Evolutionary conservation across 1,284 basidiomycete genomes (phyloP), one percentile per base, ranked within the genome.

Genomic region (Moesziomyces sp.): DNA sequence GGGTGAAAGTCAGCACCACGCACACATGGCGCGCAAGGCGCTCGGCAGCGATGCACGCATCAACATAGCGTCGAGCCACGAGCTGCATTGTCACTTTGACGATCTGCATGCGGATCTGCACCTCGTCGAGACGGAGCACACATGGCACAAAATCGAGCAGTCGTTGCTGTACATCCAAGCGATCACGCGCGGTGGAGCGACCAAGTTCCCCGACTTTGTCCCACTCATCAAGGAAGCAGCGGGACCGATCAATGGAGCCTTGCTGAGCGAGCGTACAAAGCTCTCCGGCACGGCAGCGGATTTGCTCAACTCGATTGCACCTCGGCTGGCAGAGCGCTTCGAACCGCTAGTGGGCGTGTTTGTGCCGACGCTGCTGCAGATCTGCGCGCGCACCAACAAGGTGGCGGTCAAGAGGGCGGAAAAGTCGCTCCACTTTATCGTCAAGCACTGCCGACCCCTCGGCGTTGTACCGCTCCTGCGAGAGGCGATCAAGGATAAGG

Each of bases 341-440:
- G 79, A 82, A 5, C 75, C 85, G 5, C 83, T 87, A 16, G 83
- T 87, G 23, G 61, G 77, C 4, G 74, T 86, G 33, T 87, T 86
- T 70, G 69, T 87, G 13, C 86, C 86, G 16, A 83, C 86, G 0
- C 74, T 87, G 5, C 69, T 87, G 49, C 74, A 80, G 19, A 84
- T 87, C 38, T 85, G 87, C 51, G 85, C 85, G 1, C 76, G 86
- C 35, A 86, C 87, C 0, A 87, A 87, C 80, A 87, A 87, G 72
- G 85, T 87, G 9, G 85, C 85, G 35, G 74, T 86, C 13, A 85
- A 85, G 49, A 80, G 87, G 18, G 85, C 86, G 0, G 86, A 87
- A 48, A 86, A 85, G 67, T 84, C 84, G 35, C 75, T 87, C 2
- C 58, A 80, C 8, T 84, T 85, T 10, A 86, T 87, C 52, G 83